Conservation (phyloP, 495 filamentous ascomycete genomes). For the Lasiosphaeria ovina region DNA sequence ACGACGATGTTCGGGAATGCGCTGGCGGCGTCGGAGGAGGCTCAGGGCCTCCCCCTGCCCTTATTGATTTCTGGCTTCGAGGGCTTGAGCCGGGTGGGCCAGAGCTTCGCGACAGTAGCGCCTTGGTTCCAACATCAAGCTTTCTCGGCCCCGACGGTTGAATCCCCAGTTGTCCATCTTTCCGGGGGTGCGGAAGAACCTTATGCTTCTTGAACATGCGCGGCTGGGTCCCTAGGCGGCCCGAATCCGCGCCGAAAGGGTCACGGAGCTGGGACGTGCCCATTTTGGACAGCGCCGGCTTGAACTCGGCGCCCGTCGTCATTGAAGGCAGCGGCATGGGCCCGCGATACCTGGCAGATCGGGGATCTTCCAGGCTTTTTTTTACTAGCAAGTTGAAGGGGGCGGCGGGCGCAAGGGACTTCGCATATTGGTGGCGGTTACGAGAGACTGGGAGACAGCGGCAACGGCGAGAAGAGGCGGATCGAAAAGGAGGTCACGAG, state of each 20-base stretch:
- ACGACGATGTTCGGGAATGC: slow-evolving; percentile 52
- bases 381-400: slow-evolving; percentile 13
- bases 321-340: slow-evolving; percentile 15
- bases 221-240: slow-evolving; percentile 25
- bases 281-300: slow-evolving; percentile 23
- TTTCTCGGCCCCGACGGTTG: slow-evolving; percentile 17
- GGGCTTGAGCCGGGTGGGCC: slow-evolving; percentile 25
- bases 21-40: slow-evolving; percentile 54
- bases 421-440: slow-evolving; percentile 23
- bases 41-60: slow-evolving; percentile 37
- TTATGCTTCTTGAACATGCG: slow-evolving; percentile 55
- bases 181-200: slow-evolving; percentile 50
- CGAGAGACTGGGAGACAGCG: not conserved
- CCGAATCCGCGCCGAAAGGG: slow-evolving; percentile 16
- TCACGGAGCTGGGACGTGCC: slow-evolving; percentile 23
- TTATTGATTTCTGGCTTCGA: slow-evolving; percentile 28
- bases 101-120: slow-evolving; percentile 23
- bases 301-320: slow-evolving; percentile 23
- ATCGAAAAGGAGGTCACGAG: not conserved
- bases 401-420: slow-evolving; percentile 3
- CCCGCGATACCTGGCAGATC: not conserved
- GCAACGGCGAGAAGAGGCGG: not conserved
- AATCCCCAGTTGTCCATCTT: slow-evolving; percentile 19
- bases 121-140: slow-evolving; percentile 18
- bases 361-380: slow-evolving; percentile 2